Conservation (phyloP, 2,329 filamentous ascomycete species). For the Helotiales sp. region DNA sequence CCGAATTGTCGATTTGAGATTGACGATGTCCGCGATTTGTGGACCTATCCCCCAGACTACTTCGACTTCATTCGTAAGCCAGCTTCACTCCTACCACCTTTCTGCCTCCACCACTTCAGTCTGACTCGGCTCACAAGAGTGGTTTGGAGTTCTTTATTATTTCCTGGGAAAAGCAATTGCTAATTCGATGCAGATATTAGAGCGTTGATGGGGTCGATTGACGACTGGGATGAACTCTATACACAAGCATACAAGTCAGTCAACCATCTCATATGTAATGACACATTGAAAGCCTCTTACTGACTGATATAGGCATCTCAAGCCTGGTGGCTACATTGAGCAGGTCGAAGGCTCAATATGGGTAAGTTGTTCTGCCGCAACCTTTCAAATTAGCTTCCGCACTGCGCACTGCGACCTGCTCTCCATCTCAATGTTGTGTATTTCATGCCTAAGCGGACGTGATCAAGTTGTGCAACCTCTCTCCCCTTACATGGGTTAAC, state of each 20-base stretch:
- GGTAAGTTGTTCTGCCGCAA: background rate
- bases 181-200: too few species aligned
- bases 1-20: conserved; percentile 64
- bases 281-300: background rate
- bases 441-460: background rate
- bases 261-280: background rate
- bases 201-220: conserved; percentile 56
- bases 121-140: too few species aligned
- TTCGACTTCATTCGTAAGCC: conserved; percentile 65
- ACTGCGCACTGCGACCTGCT: background rate
- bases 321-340: conserved; percentile 40
- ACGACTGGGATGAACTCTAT: conserved; percentile 56
- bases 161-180: too few species aligned
- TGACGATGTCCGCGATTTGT: conserved; percentile 55
- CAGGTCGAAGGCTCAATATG: conserved; percentile 31
- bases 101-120: too few species aligned
- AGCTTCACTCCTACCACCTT: too few species aligned
- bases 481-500: background rate
- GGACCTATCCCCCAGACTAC: conserved; percentile 44
- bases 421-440: background rate
- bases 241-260: conserved; percentile 47
- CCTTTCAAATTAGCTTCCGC: background rate
- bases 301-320: conserved; percentile 31
- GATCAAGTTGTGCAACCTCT: background rate
- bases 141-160: too few species aligned